These are phyloP conservation scores for Trichomonascus vanleenenianus DNA, from an alignment of 805 yeast genomes.

Conservation along the genomic window DNA sequence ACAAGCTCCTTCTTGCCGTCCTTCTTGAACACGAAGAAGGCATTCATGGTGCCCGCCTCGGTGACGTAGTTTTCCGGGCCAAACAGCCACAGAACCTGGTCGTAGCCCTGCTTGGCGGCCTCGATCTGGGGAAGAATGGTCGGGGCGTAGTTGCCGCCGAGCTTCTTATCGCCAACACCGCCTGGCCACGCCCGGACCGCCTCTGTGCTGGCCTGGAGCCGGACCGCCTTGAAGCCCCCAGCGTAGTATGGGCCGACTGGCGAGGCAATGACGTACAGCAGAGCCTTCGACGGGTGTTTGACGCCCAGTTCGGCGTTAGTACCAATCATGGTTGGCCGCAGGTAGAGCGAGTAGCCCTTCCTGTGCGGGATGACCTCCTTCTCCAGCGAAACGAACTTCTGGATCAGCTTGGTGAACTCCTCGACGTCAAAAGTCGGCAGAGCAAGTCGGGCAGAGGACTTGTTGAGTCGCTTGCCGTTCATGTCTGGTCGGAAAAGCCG, in stretches of 20 bases:
- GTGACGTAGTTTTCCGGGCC: conserved; percentile 84
- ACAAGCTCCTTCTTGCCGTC: conserved; percentile 82
- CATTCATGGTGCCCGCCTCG: conserved; percentile 98
- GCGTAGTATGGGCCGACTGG: conserved; percentile 97
- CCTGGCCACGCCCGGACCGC: conserved; percentile 99
- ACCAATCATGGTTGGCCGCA: conserved; percentile 94
- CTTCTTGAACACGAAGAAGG: conserved; percentile 76
- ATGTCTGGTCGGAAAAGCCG: conserved; percentile 86
- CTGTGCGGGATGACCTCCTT: conserved; percentile 73
- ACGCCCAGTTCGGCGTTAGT: conserved; percentile 88
- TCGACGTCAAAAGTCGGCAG: conserved; percentile 80
- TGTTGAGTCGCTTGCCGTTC: conserved; percentile 88
- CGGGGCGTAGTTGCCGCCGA: conserved; percentile 98
- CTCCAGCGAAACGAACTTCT: conserved; percentile 69
- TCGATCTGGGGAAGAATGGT: conserved; percentile 83
- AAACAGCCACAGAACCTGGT: conserved; percentile 94
- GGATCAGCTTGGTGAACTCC: conserved; percentile 67
- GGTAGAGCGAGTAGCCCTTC: conserved; percentile 82
- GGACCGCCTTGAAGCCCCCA: conserved; percentile 93
- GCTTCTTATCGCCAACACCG: conserved; percentile 92
- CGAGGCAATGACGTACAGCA: conserved; percentile 79
- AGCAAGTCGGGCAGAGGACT: conserved; percentile 81
- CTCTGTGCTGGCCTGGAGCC: conserved; percentile 88
- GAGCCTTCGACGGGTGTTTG: conserved; percentile 69
- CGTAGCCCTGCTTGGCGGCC: conserved; percentile 88